Conservation (phyloP, 768 basidiomycete species). For the Coprinellus micaceus region DNA sequence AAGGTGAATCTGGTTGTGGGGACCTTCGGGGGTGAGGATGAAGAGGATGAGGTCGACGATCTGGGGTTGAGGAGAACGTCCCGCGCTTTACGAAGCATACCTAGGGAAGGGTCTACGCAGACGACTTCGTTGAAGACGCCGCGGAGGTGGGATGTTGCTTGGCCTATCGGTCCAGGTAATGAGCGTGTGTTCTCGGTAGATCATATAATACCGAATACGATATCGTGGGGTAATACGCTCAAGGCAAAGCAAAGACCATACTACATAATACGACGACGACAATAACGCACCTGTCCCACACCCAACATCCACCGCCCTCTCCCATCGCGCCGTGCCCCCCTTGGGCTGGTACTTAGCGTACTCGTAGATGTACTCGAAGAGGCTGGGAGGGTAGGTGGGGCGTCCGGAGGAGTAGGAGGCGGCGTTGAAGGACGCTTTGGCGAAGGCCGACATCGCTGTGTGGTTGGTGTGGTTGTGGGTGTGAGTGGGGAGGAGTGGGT, state of each 20-base stretch:
- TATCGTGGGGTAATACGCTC: too few relatives aligned
- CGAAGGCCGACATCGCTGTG: slow-evolving; percentile 87
- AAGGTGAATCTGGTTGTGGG: slow-evolving; percentile 21
- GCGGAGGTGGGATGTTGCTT: slow-evolving; percentile 58
- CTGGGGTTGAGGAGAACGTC: slow-evolving; percentile 14
- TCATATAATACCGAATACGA: too few relatives aligned
- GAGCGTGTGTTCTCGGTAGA: too few relatives aligned
- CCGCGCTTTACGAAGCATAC: slow-evolving; percentile 62
- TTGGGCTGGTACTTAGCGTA: slow-evolving; percentile 41
- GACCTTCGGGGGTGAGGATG: neutral
- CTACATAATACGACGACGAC: too few relatives aligned
- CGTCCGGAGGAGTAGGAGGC: slow-evolving; percentile 62
- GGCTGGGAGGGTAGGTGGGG: slow-evolving; percentile 66
- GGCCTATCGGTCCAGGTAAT: too few relatives aligned
- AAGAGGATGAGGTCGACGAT: neutral
- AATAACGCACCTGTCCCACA: slow-evolving; percentile 71
- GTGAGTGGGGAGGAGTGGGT: too few relatives aligned
- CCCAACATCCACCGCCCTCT: slow-evolving; percentile 69
- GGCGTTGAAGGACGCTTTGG: slow-evolving; percentile 66
- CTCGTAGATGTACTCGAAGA: slow-evolving; percentile 60
- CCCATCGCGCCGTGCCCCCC: slow-evolving; percentile 34
- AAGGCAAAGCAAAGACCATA: too few relatives aligned
- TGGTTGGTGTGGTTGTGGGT: neutral
- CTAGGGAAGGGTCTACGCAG: slow-evolving; percentile 70
- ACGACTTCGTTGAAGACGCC: slow-evolving; percentile 52